Base-by-base conservation (phyloP, 208 protist species). In the Acanthamoeba polyphaga region DNA sequence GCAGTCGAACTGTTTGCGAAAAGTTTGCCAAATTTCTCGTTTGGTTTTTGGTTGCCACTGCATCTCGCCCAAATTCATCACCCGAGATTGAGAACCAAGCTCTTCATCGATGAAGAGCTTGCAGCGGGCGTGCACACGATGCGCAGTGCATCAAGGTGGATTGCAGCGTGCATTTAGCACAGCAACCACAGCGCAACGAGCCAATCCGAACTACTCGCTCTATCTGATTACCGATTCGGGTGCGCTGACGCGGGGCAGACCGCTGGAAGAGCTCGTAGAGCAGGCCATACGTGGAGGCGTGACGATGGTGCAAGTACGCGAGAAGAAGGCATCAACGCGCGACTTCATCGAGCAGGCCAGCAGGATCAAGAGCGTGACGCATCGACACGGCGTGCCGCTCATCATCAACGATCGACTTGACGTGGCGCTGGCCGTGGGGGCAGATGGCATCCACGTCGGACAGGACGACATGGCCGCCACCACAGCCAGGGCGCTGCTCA, bases 401-500 rank as follows among this genome's bases (percentile, higher is more conserved):
- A 76, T 96, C 24, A 95, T 96, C 43, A 89, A 96, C 55, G 95
- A 96, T 58, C 60, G 76, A 19, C 22, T 95, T 8, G 95, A 96
- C 68, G 78, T 96, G 27, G 87, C 87, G 22, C 12, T 95, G 27
- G 92, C 95, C 8, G 55, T 70, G 17, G 38, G 82, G 32, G 95
- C 95, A 15, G 95, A 96, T 93, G 95, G 95, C 22, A 80, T 96
- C 9, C 95, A 96, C 84, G 84, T 96, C 19, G 95, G 95, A 2
- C 80, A 96, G 74, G 53, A 93, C 2, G 95, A 96, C 80, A 64
- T 94, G 76, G 53, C 17, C 12, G 60, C 84, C 2, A 15, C 34
- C n/a, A 24, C 43, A 8, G 93, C 92, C 5, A 60, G 82, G 80
- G 51, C 49, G 60, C 24, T 93, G 27, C 88, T 96, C 32, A 38